Evolutionary conservation across 2,329 filamentous ascomycete species (phyloP), one percentile per base, ranked within the genome.

Genomic region (Colletotrichum sojae): DNA sequence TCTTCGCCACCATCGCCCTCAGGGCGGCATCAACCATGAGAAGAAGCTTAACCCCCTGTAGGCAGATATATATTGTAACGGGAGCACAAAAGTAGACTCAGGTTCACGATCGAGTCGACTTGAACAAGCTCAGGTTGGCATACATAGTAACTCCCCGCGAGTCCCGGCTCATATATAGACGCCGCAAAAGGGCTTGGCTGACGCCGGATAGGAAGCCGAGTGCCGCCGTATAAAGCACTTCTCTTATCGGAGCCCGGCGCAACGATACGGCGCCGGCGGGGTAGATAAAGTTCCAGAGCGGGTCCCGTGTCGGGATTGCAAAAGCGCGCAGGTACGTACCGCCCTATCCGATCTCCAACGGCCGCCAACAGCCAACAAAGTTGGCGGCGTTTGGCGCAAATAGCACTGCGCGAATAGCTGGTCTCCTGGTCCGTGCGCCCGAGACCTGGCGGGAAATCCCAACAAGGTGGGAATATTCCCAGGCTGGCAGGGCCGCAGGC

Each of bases 391-490:
- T 10, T 36, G 10, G 31, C 31, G 31, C 31, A 3, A 10, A 36
- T 10, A 36, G 10, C 31, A 36, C 31, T 43, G 40, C 40, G 18
- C 40, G 15, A 20, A n/a, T 40, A 22, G 61, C 20, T 15, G 5
- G 22, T 43, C 2, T 2, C 10, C 13, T 58, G 54, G 62, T 13
- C 62, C 49, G 62, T 61, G 62, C 66, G 5, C 10, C 6, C 46
- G 40, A 27, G 2, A 61, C 49, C 27, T 61, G 64, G 64, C 52
- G 63, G 57, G 46, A 69, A 66, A 64, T 63, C 66, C 66, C 62
- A 69, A 69, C 61, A 69, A 60, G 66, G 55, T 57, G 54, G 51
- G 25, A 56, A 22, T 31, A 5, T 31, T 55, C 31, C 31, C 31
- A 36, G 25, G 39, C 40, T 13, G 40, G 12, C 40, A 43, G 22